Base-by-base conservation (phyloP, 768 basidiomycete genomes). In the Russula foetens region DNA sequence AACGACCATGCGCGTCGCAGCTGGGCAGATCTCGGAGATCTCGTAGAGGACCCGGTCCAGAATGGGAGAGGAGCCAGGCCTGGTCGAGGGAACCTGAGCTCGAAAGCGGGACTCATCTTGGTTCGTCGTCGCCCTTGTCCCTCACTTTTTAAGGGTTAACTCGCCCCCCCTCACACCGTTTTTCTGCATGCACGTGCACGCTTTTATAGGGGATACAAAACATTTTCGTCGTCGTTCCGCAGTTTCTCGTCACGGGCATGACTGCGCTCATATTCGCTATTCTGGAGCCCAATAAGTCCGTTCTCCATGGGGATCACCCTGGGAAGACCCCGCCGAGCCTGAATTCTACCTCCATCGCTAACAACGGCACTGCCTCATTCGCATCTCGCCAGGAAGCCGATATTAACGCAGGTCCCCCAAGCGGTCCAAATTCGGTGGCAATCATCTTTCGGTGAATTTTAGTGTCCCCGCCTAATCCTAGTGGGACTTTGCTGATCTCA, bases 181-280 rank as follows among this genome's bases (percentile, higher is more conserved):
- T 44, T 48, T 49, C 12, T 15, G 26, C 38, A 23, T n/a, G 24
- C 26, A 17, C 15, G 14, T n/a, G n/a, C n/a, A n/a, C n/a, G n/a
- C n/a, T n/a, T 8, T 19, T 7, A 17, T 62, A 93, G 91, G 94
- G 96, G 43, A 96, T 98, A 54, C 94, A 98, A 73, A 98, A 97
- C 68, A 82, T 97, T 60, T 96, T 90, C 72, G 77, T 98, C 63
- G 96, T 98, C 60, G 75, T 97, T 7, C 96, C 96, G 0, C 96
- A 98, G 69, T 95, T 98, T 73, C 78, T 98, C 43, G 88, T 95
- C 33, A 95, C 91, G 0, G 92, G 85, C 24, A 71, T 98, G 5
- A 85, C 92, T 0, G 84, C 93, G 11, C 75, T 95, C 62, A 80
- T 98, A 48, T 97, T 98, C 68, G 90, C 89, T 17, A 72, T 97